Base-by-base conservation (phyloP, 805 yeast species). In the Kurtzmaniella cleridarum region DNA sequence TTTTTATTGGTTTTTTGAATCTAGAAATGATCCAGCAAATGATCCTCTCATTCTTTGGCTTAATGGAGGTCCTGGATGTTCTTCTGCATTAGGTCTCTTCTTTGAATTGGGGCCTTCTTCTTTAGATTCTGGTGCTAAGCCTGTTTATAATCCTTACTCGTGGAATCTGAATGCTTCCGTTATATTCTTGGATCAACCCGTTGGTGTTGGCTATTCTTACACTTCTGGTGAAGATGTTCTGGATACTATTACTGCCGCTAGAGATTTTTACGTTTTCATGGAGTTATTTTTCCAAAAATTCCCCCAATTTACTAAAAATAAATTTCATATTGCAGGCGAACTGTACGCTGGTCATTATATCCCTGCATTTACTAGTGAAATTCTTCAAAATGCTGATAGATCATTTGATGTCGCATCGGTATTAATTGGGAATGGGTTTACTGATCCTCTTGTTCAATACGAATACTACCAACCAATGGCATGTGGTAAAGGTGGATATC, bases 321-420 rank as follows among this genome's bases (percentile, higher is more conserved):
- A 74, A 38, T 84, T 89, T 75, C 95, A 88, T 62, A 84, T 89
- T 58, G 83, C 96, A 33, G 96, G 96, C 48, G 96, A 89, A 59
- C 84, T 95, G 8, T 89, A 90, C 54, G 96, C 91, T 14, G 96
- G 97, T 36, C 95, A 88, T 57, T 90, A 91, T 64, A 85, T 90
- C 48, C 98, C 98, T 16, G 85, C 76, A 8, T 85, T 89, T 62
- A 95, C 95, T 6, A 59, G 76, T 41, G 95, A 87, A 60, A 87
- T 89, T 50, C 64, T 86, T 50, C 66, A 76, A 30, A 87, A 84
- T 53, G 70, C 75, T 16, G 82, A 80, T 45, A 60, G 69, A 46
- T 49, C 63, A 5, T 64, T 65, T 38, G 64, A 64, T 28, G 57
- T 66, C 43, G 27, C 53, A 15, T 66, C 72, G 3, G 67, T 68